Conservation (phyloP, 352 stramenopile genomes). For the Pythium grandisporangium region DNA sequence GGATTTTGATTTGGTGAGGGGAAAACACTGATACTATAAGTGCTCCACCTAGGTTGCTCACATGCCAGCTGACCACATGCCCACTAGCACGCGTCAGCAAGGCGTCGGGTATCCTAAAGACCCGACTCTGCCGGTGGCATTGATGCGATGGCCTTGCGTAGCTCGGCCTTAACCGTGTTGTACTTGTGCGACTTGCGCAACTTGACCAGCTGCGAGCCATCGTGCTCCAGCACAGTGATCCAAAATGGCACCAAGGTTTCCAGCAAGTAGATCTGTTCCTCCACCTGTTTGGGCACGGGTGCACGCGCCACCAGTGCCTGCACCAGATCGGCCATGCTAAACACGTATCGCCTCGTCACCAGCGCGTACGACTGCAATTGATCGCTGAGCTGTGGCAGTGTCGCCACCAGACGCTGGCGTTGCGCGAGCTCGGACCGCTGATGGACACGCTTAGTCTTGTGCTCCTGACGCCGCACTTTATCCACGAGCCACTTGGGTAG, state of each 20-base stretch:
- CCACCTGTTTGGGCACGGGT: constrained; percentile 24
- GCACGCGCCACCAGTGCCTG: constrained; percentile 16
- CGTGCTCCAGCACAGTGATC: constrained; percentile 50
- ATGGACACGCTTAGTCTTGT: constrained; percentile 22
- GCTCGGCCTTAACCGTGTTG: constrained; percentile 48
- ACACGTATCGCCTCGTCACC: constrained; percentile 52
- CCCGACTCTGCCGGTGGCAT: too few relatives aligned
- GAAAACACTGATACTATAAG: too few relatives aligned
- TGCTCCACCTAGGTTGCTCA: too few relatives aligned
- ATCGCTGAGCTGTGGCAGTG: constrained; percentile 64
- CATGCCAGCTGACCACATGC: too few relatives aligned
- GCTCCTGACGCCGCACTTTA: constrained; percentile 56
- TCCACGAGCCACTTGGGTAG: constrained; percentile 70
- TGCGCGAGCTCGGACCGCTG: constrained; percentile 32
- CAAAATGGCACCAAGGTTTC: constrained; percentile 66
- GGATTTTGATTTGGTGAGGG: too few relatives aligned
- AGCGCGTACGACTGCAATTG: constrained; percentile 67
- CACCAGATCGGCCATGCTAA: constrained; percentile 36
- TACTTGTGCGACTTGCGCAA: constrained; percentile 50
- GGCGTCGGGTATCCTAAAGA: too few relatives aligned
- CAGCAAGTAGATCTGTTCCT: constrained; percentile 62
- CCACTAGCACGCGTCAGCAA: too few relatives aligned
- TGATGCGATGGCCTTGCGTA: constrained; percentile 35
- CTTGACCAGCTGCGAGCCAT: constrained; percentile 62
- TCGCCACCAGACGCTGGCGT: constrained; percentile 35